These are phyloP conservation scores for Noccaea caerulescens DNA, from an alignment of 345 rosid genomes.

Conservation along the genomic window DNA sequence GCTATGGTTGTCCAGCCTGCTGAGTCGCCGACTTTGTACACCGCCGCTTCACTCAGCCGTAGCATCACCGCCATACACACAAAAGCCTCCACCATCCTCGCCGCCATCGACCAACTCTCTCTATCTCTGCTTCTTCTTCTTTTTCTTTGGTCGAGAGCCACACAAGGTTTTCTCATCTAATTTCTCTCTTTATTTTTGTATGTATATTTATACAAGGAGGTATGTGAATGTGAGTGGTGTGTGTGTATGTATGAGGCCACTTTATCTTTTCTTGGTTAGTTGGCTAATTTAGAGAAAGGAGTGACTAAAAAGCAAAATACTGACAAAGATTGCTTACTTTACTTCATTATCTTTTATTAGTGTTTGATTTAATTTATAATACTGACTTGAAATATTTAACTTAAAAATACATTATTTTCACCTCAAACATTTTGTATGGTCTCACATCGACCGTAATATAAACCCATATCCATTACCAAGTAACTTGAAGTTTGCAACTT, in stretches of 20 bases:
- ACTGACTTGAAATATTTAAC: background rate
- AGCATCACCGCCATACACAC: conserved; percentile 29
- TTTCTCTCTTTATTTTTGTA: background rate
- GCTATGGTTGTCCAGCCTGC: conserved; percentile 97
- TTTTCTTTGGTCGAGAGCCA: conserved; percentile 2
- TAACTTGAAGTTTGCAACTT: background rate
- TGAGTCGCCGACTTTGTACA: conserved; percentile 83
- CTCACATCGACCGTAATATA: background rate
- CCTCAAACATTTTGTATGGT: background rate
- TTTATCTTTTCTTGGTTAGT: conserved; percentile 31
- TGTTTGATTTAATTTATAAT: background rate
- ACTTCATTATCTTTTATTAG: background rate
- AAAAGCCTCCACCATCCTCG: conserved; percentile 21
- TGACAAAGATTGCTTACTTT: conserved; percentile 36
- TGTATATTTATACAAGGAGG: conserved; percentile 15
- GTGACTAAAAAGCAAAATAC: conserved; percentile 41
- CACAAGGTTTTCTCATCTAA: conserved; percentile 12
- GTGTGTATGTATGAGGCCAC: conserved; percentile 27
- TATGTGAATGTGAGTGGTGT: conserved; percentile 25
- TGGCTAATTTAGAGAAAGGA: conserved; percentile 40
- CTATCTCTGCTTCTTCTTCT: conserved; percentile 6
- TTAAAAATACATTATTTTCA: background rate
- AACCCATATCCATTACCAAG: background rate
- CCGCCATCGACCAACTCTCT: conserved; percentile 17
- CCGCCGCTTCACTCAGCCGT: conserved; percentile 51